Percentiles rank a stretch among this genome's conserved stretches.
These are phyloP conservation scores for Beauveria sp. DNA, from an alignment of 2,329 filamentous ascomycete species.

Conservation along the genomic window DNA sequence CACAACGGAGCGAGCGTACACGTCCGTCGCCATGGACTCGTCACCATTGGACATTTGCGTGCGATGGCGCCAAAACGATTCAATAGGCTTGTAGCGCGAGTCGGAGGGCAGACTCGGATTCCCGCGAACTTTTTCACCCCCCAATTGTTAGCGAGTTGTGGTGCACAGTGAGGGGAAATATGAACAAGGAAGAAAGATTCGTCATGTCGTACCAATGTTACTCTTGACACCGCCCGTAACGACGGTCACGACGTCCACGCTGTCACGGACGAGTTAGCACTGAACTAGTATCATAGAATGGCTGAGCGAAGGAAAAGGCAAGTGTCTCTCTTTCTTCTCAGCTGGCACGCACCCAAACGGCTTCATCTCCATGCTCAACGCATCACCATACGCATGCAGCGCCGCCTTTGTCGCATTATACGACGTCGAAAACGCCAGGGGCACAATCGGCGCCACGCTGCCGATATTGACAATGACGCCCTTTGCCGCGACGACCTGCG, in stretches of 20 bases:
- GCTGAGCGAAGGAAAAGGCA: no score
- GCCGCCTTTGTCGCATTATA: conserved; percentile 20
- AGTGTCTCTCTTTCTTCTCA: background rate
- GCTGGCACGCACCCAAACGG: conserved; percentile 16
- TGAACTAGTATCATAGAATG: background rate
- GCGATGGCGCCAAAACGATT: conserved; percentile 13
- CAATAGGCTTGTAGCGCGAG: conserved; percentile 12
- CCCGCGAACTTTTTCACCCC: conserved; percentile 10
- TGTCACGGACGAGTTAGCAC: conserved; percentile 1
- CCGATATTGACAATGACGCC: conserved; percentile 21
- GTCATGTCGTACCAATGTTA: conserved; percentile 13
- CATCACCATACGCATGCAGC: conserved; percentile 17
- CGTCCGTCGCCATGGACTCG: conserved; percentile 10
- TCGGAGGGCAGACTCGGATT: conserved; percentile 9
- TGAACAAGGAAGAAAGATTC: background rate
- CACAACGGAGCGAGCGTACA: conserved; percentile 14
- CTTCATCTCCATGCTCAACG: conserved; percentile 17
- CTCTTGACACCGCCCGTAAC: conserved; percentile 14
- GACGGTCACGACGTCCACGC: conserved; percentile 14
- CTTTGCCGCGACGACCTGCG: conserved; percentile 16
- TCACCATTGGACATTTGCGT: conserved; percentile 5
- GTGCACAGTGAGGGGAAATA: background rate
- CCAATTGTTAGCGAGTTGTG: background rate
- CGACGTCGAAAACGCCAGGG: conserved; percentile 14
- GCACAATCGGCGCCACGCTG: conserved; percentile 17